Evolutionary conservation across 176 grass and related monocot genomes (phyloP), one percentile per base, ranked within the genome.

Genomic region (Panicum miliaceum): DNA sequence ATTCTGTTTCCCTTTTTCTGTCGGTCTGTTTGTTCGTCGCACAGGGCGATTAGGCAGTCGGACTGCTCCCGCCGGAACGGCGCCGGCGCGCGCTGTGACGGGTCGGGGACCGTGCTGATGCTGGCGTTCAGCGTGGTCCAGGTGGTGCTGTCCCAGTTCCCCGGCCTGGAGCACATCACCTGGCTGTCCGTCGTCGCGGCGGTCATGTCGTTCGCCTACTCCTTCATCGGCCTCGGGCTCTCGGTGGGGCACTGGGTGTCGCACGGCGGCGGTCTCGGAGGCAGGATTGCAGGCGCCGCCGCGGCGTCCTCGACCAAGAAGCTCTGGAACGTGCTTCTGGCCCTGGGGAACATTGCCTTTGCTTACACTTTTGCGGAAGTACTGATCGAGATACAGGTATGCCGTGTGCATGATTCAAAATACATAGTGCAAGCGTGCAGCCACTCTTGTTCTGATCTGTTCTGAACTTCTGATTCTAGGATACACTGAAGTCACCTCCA

Each of bases 281-380:
- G 91, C 15, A 73, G 79, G 19, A 59, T 94, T 20, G 51, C 75
- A 5, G 90, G 94, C 5, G 74, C 76, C 2, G 15, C 37, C 10
- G 59, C 82, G 1, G 63, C 69, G 62, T 77, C 83, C 45, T 76
- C 90, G 18, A 76, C 69, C 77, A 87, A 84, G 56, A 97, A 89
- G 84, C 61, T 78, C 42, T 92, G 90, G 87, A 87, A 91, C 40
- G 84, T 91, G 50, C 92, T 97, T 22, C 90, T 91, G 50, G 92
- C 95, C 29, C 46, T 97, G 10, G 95, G 95, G 64, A 94, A 97
- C 85, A 92, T 97, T 36, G 95, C 95, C 22, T 97, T 97, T 22
- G 95, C 95, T 1, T 97, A 92, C 86, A 94, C 95, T 4, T 97
- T 94, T n/a, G 90, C 95, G 1, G 90, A 92, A 87, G 91, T 97